Percentiles rank a stretch among this genome's conserved stretches.
These are phyloP conservation scores for Singerocomus rubriflavus DNA, from an alignment of 1,284 basidiomycete species.

Conservation along the genomic window DNA sequence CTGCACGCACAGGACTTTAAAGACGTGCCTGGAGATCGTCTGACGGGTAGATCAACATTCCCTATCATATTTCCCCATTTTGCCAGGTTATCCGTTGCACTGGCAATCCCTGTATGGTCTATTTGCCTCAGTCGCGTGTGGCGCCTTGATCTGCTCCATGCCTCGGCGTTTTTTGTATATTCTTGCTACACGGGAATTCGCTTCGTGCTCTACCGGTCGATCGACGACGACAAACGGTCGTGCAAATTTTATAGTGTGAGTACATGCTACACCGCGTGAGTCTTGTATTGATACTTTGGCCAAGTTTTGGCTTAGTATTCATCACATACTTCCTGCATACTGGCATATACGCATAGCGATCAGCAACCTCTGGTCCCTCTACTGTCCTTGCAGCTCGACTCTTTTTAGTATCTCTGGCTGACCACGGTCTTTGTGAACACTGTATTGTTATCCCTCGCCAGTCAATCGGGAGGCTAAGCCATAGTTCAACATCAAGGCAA, in stretches of 20 bases:
- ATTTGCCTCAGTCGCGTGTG: constrained; percentile 22
- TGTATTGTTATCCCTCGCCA: not conserved
- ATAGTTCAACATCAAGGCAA: too few relatives aligned
- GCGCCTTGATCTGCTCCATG: constrained; percentile 14
- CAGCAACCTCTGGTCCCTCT: not conserved
- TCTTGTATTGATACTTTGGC: not conserved
- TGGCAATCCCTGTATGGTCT: constrained; percentile 27
- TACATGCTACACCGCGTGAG: not conserved
- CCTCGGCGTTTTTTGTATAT: constrained; percentile 16
- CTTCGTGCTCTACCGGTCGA: constrained; percentile 18
- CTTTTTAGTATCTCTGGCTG: not conserved
- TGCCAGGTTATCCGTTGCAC: constrained; percentile 15
- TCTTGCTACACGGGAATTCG: constrained; percentile 19
- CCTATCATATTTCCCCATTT: constrained; percentile 28
- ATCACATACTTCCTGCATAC: constrained; percentile 27
- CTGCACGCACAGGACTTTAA: constrained; percentile 38
- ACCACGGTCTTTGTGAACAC: not conserved
- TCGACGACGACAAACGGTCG: constrained; percentile 24
- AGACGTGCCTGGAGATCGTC: constrained; percentile 32
- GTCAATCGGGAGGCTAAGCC: not conserved
- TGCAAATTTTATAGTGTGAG: constrained; percentile 30
- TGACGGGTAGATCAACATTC: constrained; percentile 30
- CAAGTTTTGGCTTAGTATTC: constrained; percentile 25
- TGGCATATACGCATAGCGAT: constrained; percentile 8
- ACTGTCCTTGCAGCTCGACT: too few relatives aligned